A percentile compares a stretch with the other conserved stretches of the same genome.
Conservation (phyloP, 768 basidiomycete species). For the Tulasnella sp. region DNA sequence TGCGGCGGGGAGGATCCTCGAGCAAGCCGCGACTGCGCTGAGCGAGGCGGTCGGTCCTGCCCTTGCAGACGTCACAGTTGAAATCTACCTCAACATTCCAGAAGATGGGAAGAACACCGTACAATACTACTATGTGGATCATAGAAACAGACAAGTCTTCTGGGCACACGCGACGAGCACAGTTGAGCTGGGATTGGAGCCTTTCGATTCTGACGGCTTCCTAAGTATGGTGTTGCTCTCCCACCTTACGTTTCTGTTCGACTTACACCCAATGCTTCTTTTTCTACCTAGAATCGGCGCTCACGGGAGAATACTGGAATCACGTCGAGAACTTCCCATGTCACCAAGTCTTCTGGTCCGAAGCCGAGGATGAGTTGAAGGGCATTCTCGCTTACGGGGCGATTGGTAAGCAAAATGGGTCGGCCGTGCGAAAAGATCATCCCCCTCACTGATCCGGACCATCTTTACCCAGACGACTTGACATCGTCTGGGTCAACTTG, state of each 20-base stretch:
- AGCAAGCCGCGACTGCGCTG: background rate
- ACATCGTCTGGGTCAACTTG: background rate
- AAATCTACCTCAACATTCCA: background rate
- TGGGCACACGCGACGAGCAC: background rate
- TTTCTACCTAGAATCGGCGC: background rate
- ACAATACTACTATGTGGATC: background rate
- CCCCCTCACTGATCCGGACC: background rate
- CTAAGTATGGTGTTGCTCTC: background rate
- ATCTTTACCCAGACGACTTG: background rate
- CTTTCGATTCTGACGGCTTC: background rate
- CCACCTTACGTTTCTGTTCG: background rate
- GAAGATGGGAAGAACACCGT: background rate
- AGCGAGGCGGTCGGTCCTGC: background rate
- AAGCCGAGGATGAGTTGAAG: background rate
- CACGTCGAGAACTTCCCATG: constrained; percentile 5
- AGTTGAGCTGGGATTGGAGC: background rate
- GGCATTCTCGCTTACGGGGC: background rate
- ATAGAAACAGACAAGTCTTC: background rate
- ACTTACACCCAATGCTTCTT: too few relatives aligned
- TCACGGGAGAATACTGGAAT: constrained; percentile 5
- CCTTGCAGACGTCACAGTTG: background rate
- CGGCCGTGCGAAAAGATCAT: background rate
- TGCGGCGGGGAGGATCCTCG: background rate
- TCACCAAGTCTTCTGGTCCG: background rate
- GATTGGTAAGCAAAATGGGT: background rate